Evolutionary conservation across 2,329 filamentous ascomycete genomes (phyloP).

Genomic region (Pseudocercospora fuligena): DNA sequence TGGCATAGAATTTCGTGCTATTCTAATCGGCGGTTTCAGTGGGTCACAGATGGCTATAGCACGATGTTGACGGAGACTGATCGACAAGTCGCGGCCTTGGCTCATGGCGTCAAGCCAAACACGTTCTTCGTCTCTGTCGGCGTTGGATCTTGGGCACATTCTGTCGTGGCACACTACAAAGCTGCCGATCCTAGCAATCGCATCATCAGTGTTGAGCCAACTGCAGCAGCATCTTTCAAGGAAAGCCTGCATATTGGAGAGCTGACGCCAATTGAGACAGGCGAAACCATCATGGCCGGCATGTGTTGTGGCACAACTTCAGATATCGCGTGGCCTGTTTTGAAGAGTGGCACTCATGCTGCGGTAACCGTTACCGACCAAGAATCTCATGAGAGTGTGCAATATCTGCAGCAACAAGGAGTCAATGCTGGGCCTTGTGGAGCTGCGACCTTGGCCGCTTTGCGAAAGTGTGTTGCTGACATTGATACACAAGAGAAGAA

Average conservation of each 20-base stretch:
- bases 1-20: neutral
- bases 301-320: slow-evolving; percentile 75
- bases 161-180: slow-evolving; percentile 70
- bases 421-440: slow-evolving; percentile 67
- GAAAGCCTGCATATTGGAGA: slow-evolving; percentile 57
- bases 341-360: slow-evolving; percentile 64
- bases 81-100: slow-evolving; percentile 57
- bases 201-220: slow-evolving; percentile 73
- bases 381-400: slow-evolving; percentile 64
- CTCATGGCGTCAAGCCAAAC: slow-evolving; percentile 44
- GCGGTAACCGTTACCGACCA: slow-evolving; percentile 64
- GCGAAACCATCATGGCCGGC: slow-evolving; percentile 72
- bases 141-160: slow-evolving; percentile 73
- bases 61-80: slow-evolving; percentile 75
- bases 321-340: slow-evolving; percentile 65
- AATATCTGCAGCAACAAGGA: slow-evolving; percentile 55
- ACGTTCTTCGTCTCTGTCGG: slow-evolving; percentile 70
- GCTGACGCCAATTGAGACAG: slow-evolving; percentile 58
- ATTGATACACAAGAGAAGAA: slow-evolving; percentile 46
- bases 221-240: slow-evolving; percentile 65
- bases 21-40: slow-evolving; percentile 46
- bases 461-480: slow-evolving; percentile 52
- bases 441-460: slow-evolving; percentile 61
- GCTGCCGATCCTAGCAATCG: slow-evolving; percentile 33
- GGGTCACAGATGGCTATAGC: slow-evolving; percentile 78